These are phyloP conservation scores for Albifimbria verrucaria DNA, from an alignment of 2,329 filamentous ascomycete genomes.

Conservation along the genomic window DNA sequence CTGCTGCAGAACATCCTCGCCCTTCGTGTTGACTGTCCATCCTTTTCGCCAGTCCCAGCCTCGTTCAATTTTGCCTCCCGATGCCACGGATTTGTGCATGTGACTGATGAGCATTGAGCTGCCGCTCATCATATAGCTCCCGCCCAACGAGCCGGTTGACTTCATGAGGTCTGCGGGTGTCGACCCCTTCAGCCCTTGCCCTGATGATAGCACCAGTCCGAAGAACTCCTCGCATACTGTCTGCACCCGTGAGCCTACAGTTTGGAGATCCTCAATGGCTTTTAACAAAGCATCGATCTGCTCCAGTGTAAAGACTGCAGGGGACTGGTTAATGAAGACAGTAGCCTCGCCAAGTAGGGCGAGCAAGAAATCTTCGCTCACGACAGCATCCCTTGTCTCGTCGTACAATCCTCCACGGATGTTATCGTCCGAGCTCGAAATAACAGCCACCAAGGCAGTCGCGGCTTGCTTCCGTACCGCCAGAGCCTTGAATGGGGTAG, in stretches of 20 bases:
- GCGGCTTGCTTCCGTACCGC: constrained; percentile 67
- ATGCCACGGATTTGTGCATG: constrained; percentile 57
- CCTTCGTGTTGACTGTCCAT: constrained; percentile 64
- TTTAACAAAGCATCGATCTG: constrained; percentile 75
- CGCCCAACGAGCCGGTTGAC: constrained; percentile 53
- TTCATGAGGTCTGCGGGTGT: constrained; percentile 65
- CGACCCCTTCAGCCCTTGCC: constrained; percentile 58
- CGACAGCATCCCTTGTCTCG: constrained; percentile 72
- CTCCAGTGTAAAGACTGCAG: constrained; percentile 57
- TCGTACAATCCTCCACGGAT: constrained; percentile 91
- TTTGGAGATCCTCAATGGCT: constrained; percentile 76
- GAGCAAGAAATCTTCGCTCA: constrained; percentile 83
- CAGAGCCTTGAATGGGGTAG: constrained; percentile 41
- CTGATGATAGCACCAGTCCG: constrained; percentile 68
- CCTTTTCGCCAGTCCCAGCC: constrained; percentile 78
- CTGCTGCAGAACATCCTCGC: constrained; percentile 67
- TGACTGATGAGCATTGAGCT: constrained; percentile 67
- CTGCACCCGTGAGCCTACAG: constrained; percentile 69
- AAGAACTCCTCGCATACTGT: constrained; percentile 76
- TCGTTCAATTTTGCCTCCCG: constrained; percentile 51
- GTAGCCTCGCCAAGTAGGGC: constrained; percentile 80
- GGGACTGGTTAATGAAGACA: constrained; percentile 64
- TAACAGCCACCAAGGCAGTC: constrained; percentile 73
- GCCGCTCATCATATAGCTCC: constrained; percentile 67
- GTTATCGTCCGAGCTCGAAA: constrained; percentile 82